Evolutionary conservation across 352 stramenopile genomes (phyloP).

Genomic region (Achlya hypogyna): DNA sequence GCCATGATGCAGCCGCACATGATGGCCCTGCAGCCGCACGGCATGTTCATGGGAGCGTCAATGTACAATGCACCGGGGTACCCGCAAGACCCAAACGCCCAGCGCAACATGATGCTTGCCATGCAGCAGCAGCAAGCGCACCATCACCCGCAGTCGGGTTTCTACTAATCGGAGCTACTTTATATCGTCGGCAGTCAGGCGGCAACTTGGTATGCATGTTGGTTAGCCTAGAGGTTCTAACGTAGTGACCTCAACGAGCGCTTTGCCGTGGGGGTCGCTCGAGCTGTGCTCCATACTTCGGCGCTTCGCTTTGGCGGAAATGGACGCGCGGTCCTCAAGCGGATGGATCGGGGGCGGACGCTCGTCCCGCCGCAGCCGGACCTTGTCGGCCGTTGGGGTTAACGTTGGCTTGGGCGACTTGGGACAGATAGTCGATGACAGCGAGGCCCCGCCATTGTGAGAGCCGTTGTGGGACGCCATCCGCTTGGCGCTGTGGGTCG

Average conservation of each 20-base stretch:
- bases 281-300: background rate
- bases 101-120: background rate
- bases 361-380: background rate
- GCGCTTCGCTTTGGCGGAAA: constrained; percentile 3
- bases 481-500: background rate
- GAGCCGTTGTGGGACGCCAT: background rate
- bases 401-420: background rate
- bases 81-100: background rate
- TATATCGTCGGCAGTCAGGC: too few species aligned
- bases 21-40: background rate
- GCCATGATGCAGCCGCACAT: constrained; percentile 7
- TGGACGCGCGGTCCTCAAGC: background rate
- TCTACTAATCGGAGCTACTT: background rate
- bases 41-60: background rate
- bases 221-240: background rate
- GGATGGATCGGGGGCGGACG: constrained; percentile 5
- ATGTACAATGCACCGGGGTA: background rate
- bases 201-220: too few species aligned
- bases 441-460: background rate
- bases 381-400: background rate
- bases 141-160: background rate
- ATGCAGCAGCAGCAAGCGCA: constrained; percentile 3
- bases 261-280: background rate
- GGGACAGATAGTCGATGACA: background rate
- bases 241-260: background rate